Evolutionary conservation across 495 filamentous ascomycete species (phyloP).

Genomic region (Clohesyomyces aquaticus): DNA sequence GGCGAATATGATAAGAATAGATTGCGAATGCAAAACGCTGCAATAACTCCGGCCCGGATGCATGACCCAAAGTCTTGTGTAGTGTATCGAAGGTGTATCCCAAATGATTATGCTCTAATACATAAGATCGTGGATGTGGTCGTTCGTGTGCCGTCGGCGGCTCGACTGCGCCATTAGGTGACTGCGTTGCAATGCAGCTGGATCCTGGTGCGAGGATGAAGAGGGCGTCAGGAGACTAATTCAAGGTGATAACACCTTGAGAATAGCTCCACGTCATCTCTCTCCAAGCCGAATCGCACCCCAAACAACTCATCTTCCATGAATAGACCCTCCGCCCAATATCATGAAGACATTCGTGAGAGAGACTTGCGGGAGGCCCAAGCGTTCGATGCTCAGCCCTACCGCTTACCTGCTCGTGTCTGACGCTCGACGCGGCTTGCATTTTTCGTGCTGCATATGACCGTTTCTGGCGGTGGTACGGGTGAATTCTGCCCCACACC

Average conservation of each 20-base stretch:
- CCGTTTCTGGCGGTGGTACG: slow-evolving; percentile 89
- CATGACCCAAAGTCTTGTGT: slow-evolving; percentile 13
- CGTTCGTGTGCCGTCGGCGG: background rate
- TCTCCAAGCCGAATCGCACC: background rate
- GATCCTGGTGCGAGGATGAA: background rate
- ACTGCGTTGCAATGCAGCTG: background rate
- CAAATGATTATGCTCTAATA: slow-evolving; percentile 18
- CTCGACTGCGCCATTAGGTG: background rate
- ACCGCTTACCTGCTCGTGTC: slow-evolving; percentile 38
- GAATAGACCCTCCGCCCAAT: slow-evolving; percentile 9
- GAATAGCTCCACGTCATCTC: background rate
- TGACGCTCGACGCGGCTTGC: slow-evolving; percentile 64
- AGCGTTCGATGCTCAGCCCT: slow-evolving; percentile 40
- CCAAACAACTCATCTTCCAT: background rate
- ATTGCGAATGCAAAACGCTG: slow-evolving; percentile 30
- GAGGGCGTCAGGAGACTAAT: background rate
- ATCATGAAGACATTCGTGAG: slow-evolving; percentile 16
- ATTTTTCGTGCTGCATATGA: slow-evolving; percentile 86
- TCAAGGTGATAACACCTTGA: slow-evolving; percentile 1
- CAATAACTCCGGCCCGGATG: slow-evolving; percentile 27
- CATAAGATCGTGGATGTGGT: background rate
- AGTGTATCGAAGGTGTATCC: slow-evolving; percentile 3
- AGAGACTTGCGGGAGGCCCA: slow-evolving; percentile 22
- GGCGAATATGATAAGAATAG: slow-evolving; percentile 20
- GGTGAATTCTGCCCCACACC: slow-evolving; percentile 90